These are phyloP conservation scores for Vairimorpha necatrix DNA, from an alignment of 371 early-diverging fungal genomes.

Conservation along the genomic window DNA sequence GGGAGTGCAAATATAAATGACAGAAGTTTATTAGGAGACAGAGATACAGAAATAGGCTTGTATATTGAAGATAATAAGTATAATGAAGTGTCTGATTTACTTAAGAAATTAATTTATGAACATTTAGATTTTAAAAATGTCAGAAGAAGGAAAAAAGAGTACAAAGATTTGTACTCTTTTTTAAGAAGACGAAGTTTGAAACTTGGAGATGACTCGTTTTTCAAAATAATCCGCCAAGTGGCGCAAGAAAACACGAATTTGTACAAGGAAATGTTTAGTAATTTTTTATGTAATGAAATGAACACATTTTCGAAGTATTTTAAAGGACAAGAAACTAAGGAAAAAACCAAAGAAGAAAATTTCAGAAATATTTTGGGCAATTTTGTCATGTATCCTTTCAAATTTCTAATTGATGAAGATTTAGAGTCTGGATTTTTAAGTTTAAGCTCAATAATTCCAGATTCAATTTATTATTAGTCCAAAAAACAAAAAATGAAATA, in stretches of 20 bases:
- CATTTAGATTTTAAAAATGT: constrained; percentile 14
- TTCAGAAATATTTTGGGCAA: neutral
- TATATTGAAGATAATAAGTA: constrained; percentile 70
- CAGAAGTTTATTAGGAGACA: constrained; percentile 74
- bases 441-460: neutral
- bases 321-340: neutral
- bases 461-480: neutral
- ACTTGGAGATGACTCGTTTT: constrained; percentile 12
- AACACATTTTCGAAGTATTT: neutral
- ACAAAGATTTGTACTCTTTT: neutral
- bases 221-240: neutral
- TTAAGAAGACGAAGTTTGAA: too few relatives aligned
- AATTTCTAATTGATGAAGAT: constrained; percentile 23
- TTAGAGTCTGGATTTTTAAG: neutral
- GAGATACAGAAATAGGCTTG: constrained; percentile 80
- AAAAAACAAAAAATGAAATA: neutral
- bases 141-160: neutral
- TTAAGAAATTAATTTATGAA: constrained; percentile 19
- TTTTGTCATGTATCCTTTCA: constrained; percentile 4
- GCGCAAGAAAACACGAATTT: constrained; percentile 13
- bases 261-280: neutral
- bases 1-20: constrained; percentile 81
- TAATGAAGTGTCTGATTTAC: constrained; percentile 2
- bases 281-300: constrained; percentile 11
- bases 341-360: neutral